Percentiles rank a stretch among this genome's conserved stretches.
These are phyloP conservation scores for Calonectria ilicicola DNA, from an alignment of 2,329 filamentous ascomycete species.

Conservation along the genomic window DNA sequence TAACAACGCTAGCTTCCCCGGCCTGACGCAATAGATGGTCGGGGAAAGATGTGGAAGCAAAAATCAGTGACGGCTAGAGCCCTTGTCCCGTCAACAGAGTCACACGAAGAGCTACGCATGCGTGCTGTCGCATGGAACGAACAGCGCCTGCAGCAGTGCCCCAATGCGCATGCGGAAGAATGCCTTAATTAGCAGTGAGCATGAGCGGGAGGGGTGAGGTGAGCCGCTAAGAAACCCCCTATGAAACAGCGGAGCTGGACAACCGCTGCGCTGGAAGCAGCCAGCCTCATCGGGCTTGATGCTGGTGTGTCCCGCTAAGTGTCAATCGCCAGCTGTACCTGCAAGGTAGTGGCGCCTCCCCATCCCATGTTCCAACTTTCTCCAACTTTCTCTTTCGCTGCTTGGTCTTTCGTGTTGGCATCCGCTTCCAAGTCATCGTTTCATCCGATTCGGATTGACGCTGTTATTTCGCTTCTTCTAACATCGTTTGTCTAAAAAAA, in stretches of 20 bases:
- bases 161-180: not conserved
- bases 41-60: not conserved
- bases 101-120: not conserved
- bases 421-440: not conserved
- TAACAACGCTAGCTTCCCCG: not conserved
- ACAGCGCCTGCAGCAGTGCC: not conserved
- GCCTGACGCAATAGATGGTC: not conserved
- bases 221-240: not conserved
- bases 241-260: not conserved
- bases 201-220: not conserved
- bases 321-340: not conserved
- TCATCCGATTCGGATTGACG: not conserved
- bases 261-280: not conserved
- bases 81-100: not conserved
- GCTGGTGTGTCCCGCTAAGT: not conserved
- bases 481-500: not conserved
- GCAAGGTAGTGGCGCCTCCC: slow-evolving; percentile 16
- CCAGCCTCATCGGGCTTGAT: not conserved
- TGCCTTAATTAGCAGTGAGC: not conserved
- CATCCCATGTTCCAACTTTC: slow-evolving; percentile 1
- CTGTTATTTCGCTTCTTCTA: not conserved
- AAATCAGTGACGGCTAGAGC: not conserved
- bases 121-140: not conserved
- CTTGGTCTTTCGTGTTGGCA: not conserved
- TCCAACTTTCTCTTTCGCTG: not conserved